Base-by-base conservation (phyloP, 768 basidiomycete genomes). In the Lactarius psammicola region DNA sequence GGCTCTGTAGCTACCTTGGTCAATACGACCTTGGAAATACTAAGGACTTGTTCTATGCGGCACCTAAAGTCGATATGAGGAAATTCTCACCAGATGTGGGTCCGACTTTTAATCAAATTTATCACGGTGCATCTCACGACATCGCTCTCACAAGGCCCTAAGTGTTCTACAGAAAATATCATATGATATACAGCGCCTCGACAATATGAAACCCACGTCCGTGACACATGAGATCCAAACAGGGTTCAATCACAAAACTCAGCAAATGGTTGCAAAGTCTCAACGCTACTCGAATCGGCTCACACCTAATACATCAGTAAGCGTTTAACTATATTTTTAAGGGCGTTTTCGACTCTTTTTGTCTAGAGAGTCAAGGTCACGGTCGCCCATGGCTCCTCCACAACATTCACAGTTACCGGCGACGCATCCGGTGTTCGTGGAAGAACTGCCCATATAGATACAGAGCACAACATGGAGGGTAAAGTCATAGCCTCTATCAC, bases 1-100 rank as follows among this genome's bases (percentile, higher is more conserved):
- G 76, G 76, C 63, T 76, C 0, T 70, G 72, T 5, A 60, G 49
- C 33, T 82, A 80, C 62, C 65, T 87, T 7, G 72, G 80, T 2
- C 74, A 68, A 1, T 77, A 80, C 61, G 75, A 75, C 7, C 79
- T 80, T 7, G 63, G 42, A 15, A 40, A 33, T 4, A 15, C 81
- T 26, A 76, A 75, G 51, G 78, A 76, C 60, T 74, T 75, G 4
- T 81, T 85, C 63, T 77, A 74, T 0, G 77, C 78, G 26, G 81
- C 81, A 1, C 69, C 68, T 2, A 77, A 74, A 65, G 81, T 87
- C 28, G 75, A 86, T 68, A 84, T 84, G 1, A 65, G 65, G 9
- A 77, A 78, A 13, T 69, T 82, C 53, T 55, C 69, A 1, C 65
- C 71, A 1, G 67, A 71, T 46, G 84, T 85, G 62, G 49, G 79